phyloP scores from a whole-genome alignment of 2,329 filamentous ascomycete species.

The Coleophoma eucalyptorum region DNA sequence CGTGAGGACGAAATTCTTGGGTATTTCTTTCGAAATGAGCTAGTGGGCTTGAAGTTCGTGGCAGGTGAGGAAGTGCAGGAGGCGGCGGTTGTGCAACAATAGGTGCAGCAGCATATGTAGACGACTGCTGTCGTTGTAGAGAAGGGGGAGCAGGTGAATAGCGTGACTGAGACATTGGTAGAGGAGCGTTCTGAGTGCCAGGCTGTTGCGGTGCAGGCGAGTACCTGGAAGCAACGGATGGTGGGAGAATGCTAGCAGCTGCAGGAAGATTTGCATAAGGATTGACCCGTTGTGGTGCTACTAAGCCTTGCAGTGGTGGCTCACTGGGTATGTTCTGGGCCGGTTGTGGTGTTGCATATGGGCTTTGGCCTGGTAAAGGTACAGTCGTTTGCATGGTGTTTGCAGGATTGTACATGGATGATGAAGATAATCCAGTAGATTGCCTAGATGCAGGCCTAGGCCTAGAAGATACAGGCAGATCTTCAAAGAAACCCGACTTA shows the following conservation, averaged over 20 bases:
- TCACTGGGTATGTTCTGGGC: constrained; percentile 11
- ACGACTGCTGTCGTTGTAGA: constrained; percentile 11
- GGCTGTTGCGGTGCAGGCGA: constrained; percentile 49
- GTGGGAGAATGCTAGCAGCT: constrained; percentile 9
- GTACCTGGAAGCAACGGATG: constrained; percentile 46
- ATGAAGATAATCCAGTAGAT: constrained; percentile 20
- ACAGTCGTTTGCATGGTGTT: no score
- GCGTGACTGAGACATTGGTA: constrained; percentile 26
- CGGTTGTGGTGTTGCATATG: constrained; percentile 11
- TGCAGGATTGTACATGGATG: constrained; percentile 8
- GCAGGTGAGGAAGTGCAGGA: constrained; percentile 49
- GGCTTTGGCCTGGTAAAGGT: constrained; percentile 16
- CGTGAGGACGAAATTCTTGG: constrained; percentile 17
- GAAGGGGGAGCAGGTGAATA: constrained; percentile 39
- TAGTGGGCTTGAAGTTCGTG: constrained; percentile 62
- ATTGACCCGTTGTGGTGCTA: constrained; percentile 25
- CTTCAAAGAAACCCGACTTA: constrained; percentile 70
- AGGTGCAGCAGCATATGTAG: constrained; percentile 21
- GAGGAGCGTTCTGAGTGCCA: constrained; percentile 35
- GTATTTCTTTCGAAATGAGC: constrained; percentile 54
- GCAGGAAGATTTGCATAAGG: constrained; percentile 26
- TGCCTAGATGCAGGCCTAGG: constrained; percentile 58
- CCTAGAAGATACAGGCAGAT: constrained; percentile 61
- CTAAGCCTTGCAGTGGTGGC: constrained; percentile 18
- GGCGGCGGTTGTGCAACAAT: constrained; percentile 36